Evolutionary conservation across 306 rosid species (phyloP).

Genomic region (Acacia crassicarpa): DNA sequence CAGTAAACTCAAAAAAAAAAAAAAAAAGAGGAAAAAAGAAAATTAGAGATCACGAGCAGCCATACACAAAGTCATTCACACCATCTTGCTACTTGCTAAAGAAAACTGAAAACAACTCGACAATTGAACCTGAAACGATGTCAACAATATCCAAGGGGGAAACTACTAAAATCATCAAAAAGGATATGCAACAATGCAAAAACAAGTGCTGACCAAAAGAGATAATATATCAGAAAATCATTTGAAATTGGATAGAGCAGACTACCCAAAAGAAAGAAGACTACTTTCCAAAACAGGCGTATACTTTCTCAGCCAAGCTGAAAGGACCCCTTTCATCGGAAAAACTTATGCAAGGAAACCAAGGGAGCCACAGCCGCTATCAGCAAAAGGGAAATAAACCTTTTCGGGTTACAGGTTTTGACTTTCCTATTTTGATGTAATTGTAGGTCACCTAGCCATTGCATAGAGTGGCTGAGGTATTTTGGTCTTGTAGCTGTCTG

Average conservation of each 20-base stretch:
- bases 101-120: not conserved
- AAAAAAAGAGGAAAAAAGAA: not conserved
- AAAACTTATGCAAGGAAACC: too few species aligned
- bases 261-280: conserved; percentile 1
- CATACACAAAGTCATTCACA: conserved; percentile 9
- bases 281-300: not conserved
- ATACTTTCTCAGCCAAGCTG: conserved; percentile 14
- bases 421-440: too few species aligned
- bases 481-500: too few species aligned
- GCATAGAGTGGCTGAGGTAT: too few species aligned
- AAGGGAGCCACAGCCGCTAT: too few species aligned
- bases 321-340: too few species aligned
- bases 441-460: too few species aligned
- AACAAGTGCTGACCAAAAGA: not conserved
- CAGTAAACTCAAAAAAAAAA: not conserved
- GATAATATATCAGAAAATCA: conserved; percentile 1
- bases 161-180: conserved; percentile 10
- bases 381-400: too few species aligned
- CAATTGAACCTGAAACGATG: not conserved
- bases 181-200: conserved; percentile 12
- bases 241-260: conserved; percentile 7
- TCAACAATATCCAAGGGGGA: not conserved
- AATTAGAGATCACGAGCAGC: not conserved
- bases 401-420: too few species aligned
- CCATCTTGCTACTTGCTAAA: conserved; percentile 1